phyloP scores from a whole-genome alignment of 495 filamentous ascomycete species.

The Xylaria nigripes region DNA sequence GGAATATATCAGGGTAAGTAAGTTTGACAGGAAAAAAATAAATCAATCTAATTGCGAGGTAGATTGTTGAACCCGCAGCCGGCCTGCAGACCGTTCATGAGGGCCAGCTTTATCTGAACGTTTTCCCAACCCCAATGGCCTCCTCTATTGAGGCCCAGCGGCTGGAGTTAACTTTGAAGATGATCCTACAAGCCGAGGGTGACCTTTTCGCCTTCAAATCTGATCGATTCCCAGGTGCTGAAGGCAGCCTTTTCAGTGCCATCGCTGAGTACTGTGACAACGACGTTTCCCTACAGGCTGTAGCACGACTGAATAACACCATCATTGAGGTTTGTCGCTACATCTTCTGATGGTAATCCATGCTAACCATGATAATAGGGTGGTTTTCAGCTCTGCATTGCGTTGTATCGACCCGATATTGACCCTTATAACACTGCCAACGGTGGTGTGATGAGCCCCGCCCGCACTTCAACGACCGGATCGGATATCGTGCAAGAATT shows the following conservation, averaged over 20 bases:
- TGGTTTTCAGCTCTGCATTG: slow-evolving; percentile 20
- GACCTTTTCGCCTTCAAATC: slow-evolving; percentile 45
- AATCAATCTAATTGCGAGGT: not conserved
- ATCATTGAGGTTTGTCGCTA: slow-evolving; percentile 30
- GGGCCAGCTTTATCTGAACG: slow-evolving; percentile 44
- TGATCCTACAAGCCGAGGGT: slow-evolving; percentile 45
- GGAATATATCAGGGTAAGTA: slow-evolving; percentile 33
- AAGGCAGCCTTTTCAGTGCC: slow-evolving; percentile 32
- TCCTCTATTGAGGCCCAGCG: slow-evolving; percentile 15
- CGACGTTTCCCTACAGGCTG: slow-evolving; percentile 27
- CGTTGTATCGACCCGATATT: slow-evolving; percentile 20
- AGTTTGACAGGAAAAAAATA: not conserved
- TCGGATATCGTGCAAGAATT: slow-evolving; percentile 17
- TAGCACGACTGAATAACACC: slow-evolving; percentile 36
- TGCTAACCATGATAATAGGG: slow-evolving; percentile 16
- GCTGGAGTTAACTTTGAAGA: slow-evolving; percentile 38
- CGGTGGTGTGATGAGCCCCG: slow-evolving; percentile 2
- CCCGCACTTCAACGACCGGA: slow-evolving; percentile 3
- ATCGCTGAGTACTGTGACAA: slow-evolving; percentile 51
- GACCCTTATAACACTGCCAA: not conserved
- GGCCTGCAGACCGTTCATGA: slow-evolving; percentile 34
- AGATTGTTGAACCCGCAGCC: slow-evolving; percentile 19
- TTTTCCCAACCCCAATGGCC: slow-evolving; percentile 21
- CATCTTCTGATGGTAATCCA: slow-evolving; percentile 21
- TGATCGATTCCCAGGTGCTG: slow-evolving; percentile 19